These are phyloP conservation scores for Solanum verrucosum DNA, from an alignment of 257 asterid genomes.

Conservation along the genomic window DNA sequence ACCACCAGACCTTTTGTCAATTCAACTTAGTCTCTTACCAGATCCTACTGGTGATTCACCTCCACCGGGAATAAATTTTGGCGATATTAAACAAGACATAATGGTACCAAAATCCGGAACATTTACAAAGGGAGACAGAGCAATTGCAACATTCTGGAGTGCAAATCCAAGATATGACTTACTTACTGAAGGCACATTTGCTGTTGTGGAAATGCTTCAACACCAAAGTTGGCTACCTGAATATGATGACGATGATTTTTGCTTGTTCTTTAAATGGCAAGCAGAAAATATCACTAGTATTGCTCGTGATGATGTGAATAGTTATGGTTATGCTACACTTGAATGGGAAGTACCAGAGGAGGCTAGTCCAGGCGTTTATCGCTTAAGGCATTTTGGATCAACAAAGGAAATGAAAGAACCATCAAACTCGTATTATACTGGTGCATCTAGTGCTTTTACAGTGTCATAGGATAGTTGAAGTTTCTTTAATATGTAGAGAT, in stretches of 20 bases:
- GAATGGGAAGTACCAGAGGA: constrained; percentile 52
- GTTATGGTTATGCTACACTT: constrained; percentile 32
- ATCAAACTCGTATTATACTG: constrained; percentile 26
- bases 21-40: constrained; percentile 28
- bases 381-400: constrained; percentile 45
- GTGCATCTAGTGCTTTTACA: constrained; percentile 43
- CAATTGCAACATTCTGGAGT: constrained; percentile 44
- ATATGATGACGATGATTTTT: constrained; percentile 49
- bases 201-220: constrained; percentile 34
- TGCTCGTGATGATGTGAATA: background rate
- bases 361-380: constrained; percentile 20
- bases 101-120: background rate
- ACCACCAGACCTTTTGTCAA: constrained; percentile 50
- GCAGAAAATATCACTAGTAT: background rate
- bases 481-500: background rate
- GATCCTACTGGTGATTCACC: constrained; percentile 43
- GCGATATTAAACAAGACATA: constrained; percentile 38
- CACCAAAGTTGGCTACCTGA: constrained; percentile 26
- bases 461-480: constrained; percentile 1
- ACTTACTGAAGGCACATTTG: constrained; percentile 47
- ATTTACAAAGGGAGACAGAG: constrained; percentile 20
- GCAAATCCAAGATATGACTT: constrained; percentile 49
- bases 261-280: constrained; percentile 41
- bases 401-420: constrained; percentile 22
- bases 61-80: constrained; percentile 39